Conservation (phyloP, 805 yeast species). For the Lipomyces yamanashiensis region DNA sequence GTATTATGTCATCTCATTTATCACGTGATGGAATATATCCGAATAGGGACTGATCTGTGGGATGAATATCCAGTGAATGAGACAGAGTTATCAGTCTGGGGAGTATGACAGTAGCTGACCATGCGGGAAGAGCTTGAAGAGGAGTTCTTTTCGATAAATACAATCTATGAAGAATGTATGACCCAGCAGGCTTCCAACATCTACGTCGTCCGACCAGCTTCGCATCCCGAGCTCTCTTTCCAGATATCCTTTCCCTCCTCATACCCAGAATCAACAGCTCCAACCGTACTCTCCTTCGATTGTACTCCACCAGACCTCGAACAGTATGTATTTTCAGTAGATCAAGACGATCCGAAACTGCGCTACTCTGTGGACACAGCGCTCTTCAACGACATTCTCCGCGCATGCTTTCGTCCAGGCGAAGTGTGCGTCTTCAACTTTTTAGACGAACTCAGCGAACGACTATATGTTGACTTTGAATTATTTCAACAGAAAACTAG, state of each 20-base stretch:
- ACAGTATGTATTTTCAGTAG: not conserved
- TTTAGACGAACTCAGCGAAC: conserved; percentile 54
- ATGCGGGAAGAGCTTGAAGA: conserved; percentile 59
- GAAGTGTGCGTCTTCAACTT: conserved; percentile 82
- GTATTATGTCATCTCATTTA: not conserved
- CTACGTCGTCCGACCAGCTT: conserved; percentile 50
- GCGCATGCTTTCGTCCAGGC: conserved; percentile 59
- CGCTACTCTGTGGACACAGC: conserved; percentile 7
- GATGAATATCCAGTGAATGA: no score
- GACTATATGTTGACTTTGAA: conserved; percentile 46
- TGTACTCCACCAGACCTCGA: conserved; percentile 8
- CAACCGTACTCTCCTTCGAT: conserved; percentile 59
- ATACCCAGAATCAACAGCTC: conserved; percentile 74
- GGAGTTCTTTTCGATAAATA: conserved; percentile 81
- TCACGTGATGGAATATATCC: not conserved
- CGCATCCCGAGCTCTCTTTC: conserved; percentile 53
- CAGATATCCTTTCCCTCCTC: conserved; percentile 70
- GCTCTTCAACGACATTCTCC: conserved; percentile 51
- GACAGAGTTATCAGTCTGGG: not conserved
- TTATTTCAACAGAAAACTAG: conserved; percentile 33
- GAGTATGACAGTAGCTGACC: not conserved
- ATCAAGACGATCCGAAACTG: not conserved
- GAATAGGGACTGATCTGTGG: not conserved
- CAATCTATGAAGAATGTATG: conserved; percentile 77
- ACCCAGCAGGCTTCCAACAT: conserved; percentile 45